Evolutionary conservation across 129 eudicot genomes (phyloP).

Genomic region (Dittrichia graveolens): DNA sequence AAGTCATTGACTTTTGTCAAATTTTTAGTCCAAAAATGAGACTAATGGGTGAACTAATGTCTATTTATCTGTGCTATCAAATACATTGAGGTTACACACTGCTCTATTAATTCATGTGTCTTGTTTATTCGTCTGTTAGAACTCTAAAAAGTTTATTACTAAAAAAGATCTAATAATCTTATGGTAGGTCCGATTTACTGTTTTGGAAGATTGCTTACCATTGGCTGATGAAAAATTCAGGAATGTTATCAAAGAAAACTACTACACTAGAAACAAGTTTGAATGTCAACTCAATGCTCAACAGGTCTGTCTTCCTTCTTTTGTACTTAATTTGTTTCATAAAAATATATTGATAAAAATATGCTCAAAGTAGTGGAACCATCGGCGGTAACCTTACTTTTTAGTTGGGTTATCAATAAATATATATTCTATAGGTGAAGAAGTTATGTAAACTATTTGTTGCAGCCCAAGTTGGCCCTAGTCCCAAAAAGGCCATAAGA

Average conservation of each 20-base stretch:
- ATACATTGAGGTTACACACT: too few relatives aligned
- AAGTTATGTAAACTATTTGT: constrained; percentile 69
- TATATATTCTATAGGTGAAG: constrained; percentile 57
- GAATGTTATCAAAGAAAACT: constrained; percentile 67
- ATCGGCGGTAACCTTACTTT: too few relatives aligned
- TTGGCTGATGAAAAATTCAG: constrained; percentile 83
- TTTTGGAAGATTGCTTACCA: constrained; percentile 78
- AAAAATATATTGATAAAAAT: too few relatives aligned
- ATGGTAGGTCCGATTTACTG: constrained; percentile 72
- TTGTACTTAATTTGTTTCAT: too few relatives aligned
- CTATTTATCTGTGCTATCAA: too few relatives aligned
- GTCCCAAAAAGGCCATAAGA: constrained; percentile 24
- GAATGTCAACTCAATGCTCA: constrained; percentile 59
- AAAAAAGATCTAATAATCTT: neutral
- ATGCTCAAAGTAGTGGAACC: too few relatives aligned
- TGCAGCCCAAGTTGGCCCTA: constrained; percentile 34
- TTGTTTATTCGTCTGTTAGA: too few relatives aligned
- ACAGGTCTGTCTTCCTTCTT: constrained; percentile 51
- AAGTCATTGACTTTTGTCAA: too few relatives aligned
- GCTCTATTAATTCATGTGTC: constrained; percentile 1
- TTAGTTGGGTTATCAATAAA: too few relatives aligned
- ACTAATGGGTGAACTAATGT: too few relatives aligned
- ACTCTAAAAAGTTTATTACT: too few relatives aligned
- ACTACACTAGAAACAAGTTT: constrained; percentile 63
- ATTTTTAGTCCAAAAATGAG: too few relatives aligned